Evolutionary conservation across 192 early-diverging fungal genomes (phyloP), one percentile per base, ranked within the genome.

Genomic region (Obelidium mucronatum): DNA sequence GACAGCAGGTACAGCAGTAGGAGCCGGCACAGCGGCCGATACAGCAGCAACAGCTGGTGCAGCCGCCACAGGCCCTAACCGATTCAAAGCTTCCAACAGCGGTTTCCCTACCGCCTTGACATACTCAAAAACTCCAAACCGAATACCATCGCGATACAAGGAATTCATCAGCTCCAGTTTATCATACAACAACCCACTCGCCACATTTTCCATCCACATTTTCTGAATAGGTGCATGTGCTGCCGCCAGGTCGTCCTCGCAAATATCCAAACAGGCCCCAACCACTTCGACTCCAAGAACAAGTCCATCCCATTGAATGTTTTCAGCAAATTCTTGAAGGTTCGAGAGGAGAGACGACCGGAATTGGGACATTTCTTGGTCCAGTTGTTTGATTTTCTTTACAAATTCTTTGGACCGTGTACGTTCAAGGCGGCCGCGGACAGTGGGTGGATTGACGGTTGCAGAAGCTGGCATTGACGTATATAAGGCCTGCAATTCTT

Each of bases 231-330:
- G 70, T 22, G 24, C 52, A 59, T 72, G 56, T 2, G 24, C 35
- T 19, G 8, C 53, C 22, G 17, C 52, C 70, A 72, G 19, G 59
- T 72, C 70, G 8, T 55, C 70, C 24, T 72, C 53, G 37, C 53
- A 54, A n/a, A 72, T 36, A 31, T 72, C 70, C 53, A 72, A 39
- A 4, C 26, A 59, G 11, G 70, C 70, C 1, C 70, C 70, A 72
- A 72, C 35, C n/a, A 72, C 70, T 72, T 72, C 70, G 26, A 72
- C 70, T 19, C 70, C 70, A 6, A 72, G 56, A 30, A 72, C 70
- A 15, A 72, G 35, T 31, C 70, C 33, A 36, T 72, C 70, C 70
- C 70, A 72, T 37, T 72, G 70, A 39, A 72, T 59, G 30, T 44
- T 72, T 31, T 59, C 70, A n/a, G 56, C 70, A 72, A 72, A 72